Base-by-base conservation (phyloP, 2,329 filamentous ascomycete genomes). In the Ceratocystis diversiconidia region DNA sequence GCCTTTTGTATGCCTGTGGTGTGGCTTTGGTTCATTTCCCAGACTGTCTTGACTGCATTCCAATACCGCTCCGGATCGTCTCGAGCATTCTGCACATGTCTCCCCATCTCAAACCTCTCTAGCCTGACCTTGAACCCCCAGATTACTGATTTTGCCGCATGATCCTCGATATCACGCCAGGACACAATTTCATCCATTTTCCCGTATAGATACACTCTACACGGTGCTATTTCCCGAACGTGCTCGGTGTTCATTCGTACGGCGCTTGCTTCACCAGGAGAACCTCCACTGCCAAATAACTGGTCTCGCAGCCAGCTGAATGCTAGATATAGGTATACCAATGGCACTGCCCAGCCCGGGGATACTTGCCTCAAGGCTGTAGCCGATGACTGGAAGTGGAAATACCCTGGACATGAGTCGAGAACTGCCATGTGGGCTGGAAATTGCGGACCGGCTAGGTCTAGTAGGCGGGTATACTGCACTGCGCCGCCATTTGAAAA, bases 181-280 rank as follows among this genome's bases (percentile, higher is more conserved):
- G 74, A 72, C 4, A 84, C 77, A 68, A 83, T 74, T 44, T 69
- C 67, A 70, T 85, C 82, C 1, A 72, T 75, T 44, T 75, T 73
- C 10, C 79, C 77, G 67, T 82, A 84, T 19, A 84, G 68, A 68
- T 84, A 85, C n/a, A 76, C 73, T 44, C 82, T 74, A 22, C 76
- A 73, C 3, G 73, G 73, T 71, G 82, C 79, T 41, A 70, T 70
- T 10, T 69, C 71, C 61, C 76, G 70, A 44, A 72, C 69, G 6
- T 67, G 66, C 32, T 66, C 63, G 25, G 74, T 71, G 48, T 52
- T 52, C 48, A 52, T 52, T 19, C 25, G 19, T 8, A 12, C 48
- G 48, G 48, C 48, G 25, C 48, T 52, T 3, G 19, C 48, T 12
- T 52, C 48, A 25, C 48, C 48, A 25, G 48, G 48, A 12, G 25